Base-by-base conservation (phyloP, 192 early-diverging fungal species). In the Coemansia sp. region DNA sequence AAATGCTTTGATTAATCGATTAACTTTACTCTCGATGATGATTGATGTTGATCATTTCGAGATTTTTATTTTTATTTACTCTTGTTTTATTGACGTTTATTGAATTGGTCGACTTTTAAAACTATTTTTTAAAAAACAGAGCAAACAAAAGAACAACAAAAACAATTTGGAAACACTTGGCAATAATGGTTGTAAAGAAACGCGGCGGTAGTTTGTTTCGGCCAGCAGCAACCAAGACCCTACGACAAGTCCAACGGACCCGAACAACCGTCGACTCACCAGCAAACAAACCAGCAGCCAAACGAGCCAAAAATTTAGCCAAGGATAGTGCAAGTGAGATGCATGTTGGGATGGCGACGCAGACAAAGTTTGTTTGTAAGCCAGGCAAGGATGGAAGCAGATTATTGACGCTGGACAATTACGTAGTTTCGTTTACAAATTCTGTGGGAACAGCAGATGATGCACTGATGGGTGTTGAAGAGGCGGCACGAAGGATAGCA, bases 341-440 rank as follows among this genome's bases (percentile, higher is more conserved):
- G n/a, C n/a, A n/a, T n/a, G 41, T 4, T 4, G 42, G n/a, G 1
- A 19, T 6, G 15, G n/a, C 5, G 45, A 48, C 45, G 23, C 45
- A 23, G 13, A 25, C 29, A 54, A 59, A 59, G 9, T 45, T 65
- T 11, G 55, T 14, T 6, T 62, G 61, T 34, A 47, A 13, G 20
- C 25, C 10, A 8, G 42, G 8, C 0, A 50, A 53, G 13, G 55
- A 57, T 14, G 59, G 56, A 28, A 55, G 22, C 17, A 55, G 61
- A 13, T 48, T 59, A 25, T 37, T 72, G 5, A 72, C 66, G 37
- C 33, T 79, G 22, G 70, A 64, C 52, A 60, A 64, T 4, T 79
- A 79, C 57, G 57, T 58, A 22, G 76, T 79, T 7, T 73, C 70
- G 3, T 79, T 70, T 47, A 72, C 70, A 1, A 69, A 68, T 38